Base-by-base conservation (phyloP, 495 filamentous ascomycete species). In the Aspergillus ellipticus region DNA sequence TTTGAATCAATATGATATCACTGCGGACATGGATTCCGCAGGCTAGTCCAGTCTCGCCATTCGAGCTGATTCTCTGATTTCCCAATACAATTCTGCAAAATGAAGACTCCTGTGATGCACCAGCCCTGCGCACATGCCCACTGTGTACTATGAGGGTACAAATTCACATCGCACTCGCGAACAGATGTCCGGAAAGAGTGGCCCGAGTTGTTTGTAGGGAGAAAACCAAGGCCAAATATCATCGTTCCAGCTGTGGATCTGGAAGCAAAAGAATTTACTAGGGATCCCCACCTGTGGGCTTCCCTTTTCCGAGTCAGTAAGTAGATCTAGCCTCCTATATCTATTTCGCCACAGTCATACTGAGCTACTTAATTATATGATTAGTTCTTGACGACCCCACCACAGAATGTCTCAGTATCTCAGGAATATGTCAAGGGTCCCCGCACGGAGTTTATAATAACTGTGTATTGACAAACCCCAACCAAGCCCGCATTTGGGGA, bases 381-480 rank as follows among this genome's bases (percentile, higher is more conserved):
- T 6, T 47, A 54, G 31, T 56, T 20, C 45, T 56, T 3, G 20
- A 49, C n/a, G 29, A 49, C 35, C 43, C 43, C 19, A 20, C 13
- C 19, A 28, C 16, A 10, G 1, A 9, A 2, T 5, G 9, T 13
- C 28, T 41, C 2, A 15, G 17, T 10, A 10, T 49, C 20, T 28
- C 43, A 5, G 53, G 53, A 13, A 56, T 56, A 43, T 2, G 35
- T 8, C 3, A 13, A 5, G 5, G 33, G 4, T n/a, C 26, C 10
- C 9, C 13, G 7, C 11, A 24, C 11, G 9, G 10, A 26, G 3
- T n/a, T n/a, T 21, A 31, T 20, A 1, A 33, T 21, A 8, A 28
- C 7, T 19, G 45, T 9, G 39, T 35, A 3, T 45, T 17, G 3
- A 41, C 16, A 2, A 19, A 54, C 31, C 37, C 37, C 17, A 2